Conservation (phyloP, 768 basidiomycete genomes). For the Hericium rajendrae region DNA sequence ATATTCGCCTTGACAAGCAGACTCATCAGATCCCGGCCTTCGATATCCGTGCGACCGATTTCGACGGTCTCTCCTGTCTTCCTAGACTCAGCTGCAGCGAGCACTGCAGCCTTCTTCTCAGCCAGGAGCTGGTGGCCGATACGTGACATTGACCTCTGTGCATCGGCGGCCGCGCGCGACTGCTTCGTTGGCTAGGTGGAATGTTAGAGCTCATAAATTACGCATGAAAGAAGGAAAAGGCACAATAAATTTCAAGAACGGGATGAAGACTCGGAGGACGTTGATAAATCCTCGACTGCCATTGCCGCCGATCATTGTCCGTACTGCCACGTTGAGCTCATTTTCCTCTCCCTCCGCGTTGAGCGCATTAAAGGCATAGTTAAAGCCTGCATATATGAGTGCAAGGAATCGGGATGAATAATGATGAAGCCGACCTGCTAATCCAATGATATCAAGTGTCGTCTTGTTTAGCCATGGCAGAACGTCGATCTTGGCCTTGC, state of each 20-base stretch:
- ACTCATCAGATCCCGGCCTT: constrained; percentile 20
- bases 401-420: neutral
- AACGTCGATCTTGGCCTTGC: constrained; percentile 6
- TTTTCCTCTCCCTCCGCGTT: constrained; percentile 16
- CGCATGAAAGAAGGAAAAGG: constrained; percentile 3
- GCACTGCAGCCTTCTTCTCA: constrained; percentile 36
- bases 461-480: constrained; percentile 13
- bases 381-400: constrained; percentile 23
- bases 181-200: constrained; percentile 16
- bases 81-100: constrained; percentile 1
- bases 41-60: constrained; percentile 11
- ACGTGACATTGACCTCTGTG: constrained; percentile 33
- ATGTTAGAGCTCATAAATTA: neutral
- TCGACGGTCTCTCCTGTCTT: neutral
- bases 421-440: constrained; percentile 9
- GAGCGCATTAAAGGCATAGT: constrained; percentile 27
- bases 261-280: constrained; percentile 27
- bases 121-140: constrained; percentile 41
- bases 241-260: constrained; percentile 30
- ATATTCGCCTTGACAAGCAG: constrained; percentile 24
- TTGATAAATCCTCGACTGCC: constrained; percentile 14
- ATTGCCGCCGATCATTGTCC: constrained; percentile 19
- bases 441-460: constrained; percentile 19
- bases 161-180: constrained; percentile 15
- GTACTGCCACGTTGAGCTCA: constrained; percentile 26